Percentiles rank a stretch among this genome's conserved stretches.
phyloP scores from a whole-genome alignment of 257 asterid genomes.

The Nemophila menziesii region DNA sequence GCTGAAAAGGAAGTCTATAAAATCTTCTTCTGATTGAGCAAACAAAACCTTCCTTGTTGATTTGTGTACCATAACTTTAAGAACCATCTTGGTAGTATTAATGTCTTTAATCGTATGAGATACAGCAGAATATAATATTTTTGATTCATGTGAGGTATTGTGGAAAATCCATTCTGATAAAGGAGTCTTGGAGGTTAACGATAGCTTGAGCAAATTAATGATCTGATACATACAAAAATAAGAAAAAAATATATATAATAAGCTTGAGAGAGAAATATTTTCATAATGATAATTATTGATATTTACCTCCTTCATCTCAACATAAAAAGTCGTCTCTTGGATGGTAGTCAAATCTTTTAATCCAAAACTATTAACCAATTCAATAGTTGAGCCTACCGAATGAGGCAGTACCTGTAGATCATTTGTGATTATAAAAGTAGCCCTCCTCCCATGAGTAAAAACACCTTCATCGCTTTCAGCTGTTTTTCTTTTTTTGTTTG shows the following conservation, averaged over 20 bases:
- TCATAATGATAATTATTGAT: too few species aligned
- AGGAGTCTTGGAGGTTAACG: not conserved
- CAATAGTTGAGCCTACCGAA: not conserved
- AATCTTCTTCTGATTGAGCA: slow-evolving; percentile 10
- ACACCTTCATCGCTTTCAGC: not conserved
- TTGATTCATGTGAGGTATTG: too few species aligned
- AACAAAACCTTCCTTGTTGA: slow-evolving; percentile 5
- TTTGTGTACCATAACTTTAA: slow-evolving; percentile 9
- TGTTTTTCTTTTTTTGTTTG: too few species aligned
- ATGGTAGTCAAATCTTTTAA: not conserved
- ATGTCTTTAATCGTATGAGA: too few species aligned
- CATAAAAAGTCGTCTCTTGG: not conserved
- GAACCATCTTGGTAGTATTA: not conserved
- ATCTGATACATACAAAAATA: not conserved
- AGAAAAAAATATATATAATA: not conserved
- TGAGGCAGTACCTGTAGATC: not conserved
- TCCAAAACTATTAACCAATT: not conserved
- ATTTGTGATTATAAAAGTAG: not conserved
- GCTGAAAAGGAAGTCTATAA: slow-evolving; percentile 11
- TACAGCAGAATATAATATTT: not conserved
- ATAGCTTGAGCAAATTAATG: not conserved
- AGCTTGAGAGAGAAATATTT: too few species aligned
- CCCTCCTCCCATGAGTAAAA: not conserved
- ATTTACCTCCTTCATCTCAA: slow-evolving; percentile 6
- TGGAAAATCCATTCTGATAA: not conserved